phyloP scores from a whole-genome alignment of 768 basidiomycete genomes.

The Steccherinum ochraceum region DNA sequence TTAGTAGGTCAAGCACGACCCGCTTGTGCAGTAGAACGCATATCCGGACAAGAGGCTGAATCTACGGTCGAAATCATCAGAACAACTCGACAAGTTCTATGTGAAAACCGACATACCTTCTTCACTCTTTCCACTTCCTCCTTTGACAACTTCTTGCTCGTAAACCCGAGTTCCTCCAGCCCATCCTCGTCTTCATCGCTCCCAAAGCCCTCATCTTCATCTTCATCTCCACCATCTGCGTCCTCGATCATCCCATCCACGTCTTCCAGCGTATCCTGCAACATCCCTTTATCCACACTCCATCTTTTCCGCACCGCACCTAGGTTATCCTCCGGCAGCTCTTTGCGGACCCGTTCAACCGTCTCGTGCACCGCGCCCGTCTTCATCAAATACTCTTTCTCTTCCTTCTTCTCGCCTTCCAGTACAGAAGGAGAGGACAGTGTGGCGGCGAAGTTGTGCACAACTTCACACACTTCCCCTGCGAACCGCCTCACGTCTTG shows the following conservation, averaged over 20 bases:
- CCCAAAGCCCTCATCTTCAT: conserved; percentile 20
- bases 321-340: conserved; percentile 50
- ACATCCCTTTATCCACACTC: conserved; percentile 43
- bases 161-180: conserved; percentile 53
- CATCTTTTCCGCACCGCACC: conserved; percentile 51
- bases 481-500: conserved; percentile 9
- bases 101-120: conserved; percentile 49
- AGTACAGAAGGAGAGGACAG: background rate
- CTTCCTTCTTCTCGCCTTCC: conserved; percentile 1
- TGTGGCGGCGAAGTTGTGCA: conserved; percentile 8
- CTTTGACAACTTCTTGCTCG: conserved; percentile 36
- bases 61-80: conserved; percentile 30
- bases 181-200: conserved; percentile 23
- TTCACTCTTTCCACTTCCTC: conserved; percentile 52
- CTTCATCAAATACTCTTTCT: conserved; percentile 21
- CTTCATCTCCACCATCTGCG: conserved; percentile 20
- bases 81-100: background rate
- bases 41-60: conserved; percentile 54
- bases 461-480: conserved; percentile 13
- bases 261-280: conserved; percentile 59
- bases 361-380: conserved; percentile 24
- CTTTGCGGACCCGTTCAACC: conserved; percentile 24
- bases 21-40: conserved; percentile 58
- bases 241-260: conserved; percentile 47
- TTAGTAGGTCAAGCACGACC: conserved; percentile 45